Percentiles rank a stretch among this genome's conserved stretches.
Evolutionary conservation across 2,329 filamentous ascomycete genomes (phyloP).

Genomic region (Venturia aucupariae): DNA sequence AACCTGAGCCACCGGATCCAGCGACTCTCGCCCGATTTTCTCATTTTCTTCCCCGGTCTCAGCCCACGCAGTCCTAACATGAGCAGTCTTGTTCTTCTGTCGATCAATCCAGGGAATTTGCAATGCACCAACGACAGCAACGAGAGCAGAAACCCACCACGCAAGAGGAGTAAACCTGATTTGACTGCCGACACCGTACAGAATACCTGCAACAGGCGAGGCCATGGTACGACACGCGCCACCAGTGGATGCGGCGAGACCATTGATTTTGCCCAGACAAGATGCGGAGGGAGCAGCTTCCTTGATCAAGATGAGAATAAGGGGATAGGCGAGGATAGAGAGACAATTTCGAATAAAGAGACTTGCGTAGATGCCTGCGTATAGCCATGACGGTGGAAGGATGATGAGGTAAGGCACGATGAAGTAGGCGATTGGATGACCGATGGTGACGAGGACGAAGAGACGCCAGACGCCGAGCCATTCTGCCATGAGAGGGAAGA

Average conservation of each 20-base stretch:
- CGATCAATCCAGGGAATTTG: constrained; percentile 48
- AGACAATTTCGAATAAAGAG: constrained; percentile 27
- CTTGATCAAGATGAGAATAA: constrained; percentile 46
- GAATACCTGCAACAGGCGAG: constrained; percentile 56
- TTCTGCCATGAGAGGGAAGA: constrained; percentile 58
- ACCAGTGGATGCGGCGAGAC: constrained; percentile 61
- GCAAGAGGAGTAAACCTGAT: constrained; percentile 51
- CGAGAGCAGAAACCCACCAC: constrained; percentile 50
- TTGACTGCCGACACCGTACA: constrained; percentile 54
- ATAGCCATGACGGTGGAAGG: constrained; percentile 44
- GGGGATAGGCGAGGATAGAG: constrained; percentile 16
- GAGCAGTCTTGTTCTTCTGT: constrained; percentile 35
- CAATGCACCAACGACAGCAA: constrained; percentile 46
- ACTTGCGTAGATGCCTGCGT: constrained; percentile 56
- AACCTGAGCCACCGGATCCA: not conserved
- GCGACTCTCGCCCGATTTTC: not conserved
- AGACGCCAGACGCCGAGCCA: constrained; percentile 58
- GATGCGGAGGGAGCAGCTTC: constrained; percentile 56
- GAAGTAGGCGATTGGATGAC: constrained; percentile 60
- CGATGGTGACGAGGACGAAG: constrained; percentile 53
- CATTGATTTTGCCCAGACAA: constrained; percentile 62
- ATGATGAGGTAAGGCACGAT: constrained; percentile 59
- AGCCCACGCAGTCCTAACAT: constrained; percentile 25
- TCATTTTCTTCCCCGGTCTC: not conserved
- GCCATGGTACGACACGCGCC: constrained; percentile 61